These are phyloP conservation scores for Coemansia sp. DNA, from an alignment of 192 early-diverging fungal species.

Conservation along the genomic window DNA sequence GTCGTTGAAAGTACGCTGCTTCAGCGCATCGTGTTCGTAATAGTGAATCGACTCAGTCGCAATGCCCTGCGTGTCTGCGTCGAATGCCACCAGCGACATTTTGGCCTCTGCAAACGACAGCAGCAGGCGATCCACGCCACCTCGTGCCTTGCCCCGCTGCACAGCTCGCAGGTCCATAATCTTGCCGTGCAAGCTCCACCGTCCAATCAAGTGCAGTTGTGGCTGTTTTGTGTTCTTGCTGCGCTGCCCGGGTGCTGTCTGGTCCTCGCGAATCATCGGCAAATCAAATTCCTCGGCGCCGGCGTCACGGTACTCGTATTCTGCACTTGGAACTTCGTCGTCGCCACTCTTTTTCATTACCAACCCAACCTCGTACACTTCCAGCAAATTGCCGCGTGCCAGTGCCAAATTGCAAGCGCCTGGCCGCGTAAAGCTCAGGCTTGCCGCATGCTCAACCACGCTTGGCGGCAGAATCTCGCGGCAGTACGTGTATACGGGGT, in stretches of 20 bases:
- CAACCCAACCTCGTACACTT: conserved; percentile 45
- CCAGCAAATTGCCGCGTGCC: conserved; percentile 48
- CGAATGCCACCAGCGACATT: conserved; percentile 91
- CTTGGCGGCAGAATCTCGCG: conserved; percentile 51
- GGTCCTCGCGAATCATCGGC: conserved; percentile 39
- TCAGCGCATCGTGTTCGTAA: conserved; percentile 91
- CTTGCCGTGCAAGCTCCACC: conserved; percentile 46
- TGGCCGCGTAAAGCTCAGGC: conserved; percentile 43
- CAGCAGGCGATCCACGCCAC: conserved; percentile 35
- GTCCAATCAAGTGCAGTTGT: conserved; percentile 38
- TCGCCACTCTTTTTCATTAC: conserved; percentile 23
- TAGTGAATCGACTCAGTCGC: conserved; percentile 95
- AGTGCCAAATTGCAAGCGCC: conserved; percentile 44
- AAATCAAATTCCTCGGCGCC: conserved; percentile 37
- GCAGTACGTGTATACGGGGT: conserved; percentile 51
- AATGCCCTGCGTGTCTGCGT: conserved; percentile 67
- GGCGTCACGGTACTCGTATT: conserved; percentile 29
- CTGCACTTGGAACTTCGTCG: conserved; percentile 25
- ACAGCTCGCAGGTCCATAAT: conserved; percentile 44
- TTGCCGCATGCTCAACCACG: conserved; percentile 35
- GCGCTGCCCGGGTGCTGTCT: background rate
- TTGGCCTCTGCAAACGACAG: conserved; percentile 57
- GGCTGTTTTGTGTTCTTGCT: conserved; percentile 28
- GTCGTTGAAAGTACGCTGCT: conserved; percentile 60
- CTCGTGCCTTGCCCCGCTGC: conserved; percentile 17